Conservation (phyloP, 306 rosid genomes). For the Sphenostylis stenocarpa region DNA sequence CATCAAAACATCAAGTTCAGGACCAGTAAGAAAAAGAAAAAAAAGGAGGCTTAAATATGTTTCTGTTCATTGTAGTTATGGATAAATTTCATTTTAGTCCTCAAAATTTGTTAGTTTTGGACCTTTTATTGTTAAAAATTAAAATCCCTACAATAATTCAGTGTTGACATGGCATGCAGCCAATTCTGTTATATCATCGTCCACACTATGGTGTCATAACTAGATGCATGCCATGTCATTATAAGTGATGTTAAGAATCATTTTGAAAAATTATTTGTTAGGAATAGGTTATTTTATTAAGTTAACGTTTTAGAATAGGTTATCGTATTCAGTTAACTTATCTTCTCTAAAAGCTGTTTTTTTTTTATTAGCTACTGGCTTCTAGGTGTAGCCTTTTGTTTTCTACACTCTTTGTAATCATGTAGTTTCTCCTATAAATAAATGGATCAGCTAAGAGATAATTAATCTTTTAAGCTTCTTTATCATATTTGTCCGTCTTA, state of each 20-base stretch:
- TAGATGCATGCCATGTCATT: background rate
- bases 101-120: background rate
- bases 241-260: background rate
- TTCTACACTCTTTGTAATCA: too few relatives aligned
- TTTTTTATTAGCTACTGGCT: too few relatives aligned
- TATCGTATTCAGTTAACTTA: too few relatives aligned
- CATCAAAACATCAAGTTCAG: constrained; percentile 6
- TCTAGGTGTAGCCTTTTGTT: too few relatives aligned
- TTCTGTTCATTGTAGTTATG: background rate
- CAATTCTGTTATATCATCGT: background rate
- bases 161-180: background rate
- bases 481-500: too few relatives aligned
- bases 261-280: background rate
- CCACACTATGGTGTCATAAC: background rate
- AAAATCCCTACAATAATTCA: background rate
- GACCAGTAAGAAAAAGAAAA: background rate
- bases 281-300: too few relatives aligned
- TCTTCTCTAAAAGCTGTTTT: too few relatives aligned
- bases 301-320: too few relatives aligned
- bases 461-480: too few relatives aligned
- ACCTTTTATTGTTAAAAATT: background rate
- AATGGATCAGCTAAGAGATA: too few relatives aligned
- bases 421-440: too few relatives aligned
- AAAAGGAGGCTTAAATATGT: background rate
- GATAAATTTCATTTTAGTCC: background rate